A percentile compares a stretch with the other conserved stretches of the same genome.
Conservation (phyloP, 176 grass and related monocot species). For the Metroxylon sagu region DNA sequence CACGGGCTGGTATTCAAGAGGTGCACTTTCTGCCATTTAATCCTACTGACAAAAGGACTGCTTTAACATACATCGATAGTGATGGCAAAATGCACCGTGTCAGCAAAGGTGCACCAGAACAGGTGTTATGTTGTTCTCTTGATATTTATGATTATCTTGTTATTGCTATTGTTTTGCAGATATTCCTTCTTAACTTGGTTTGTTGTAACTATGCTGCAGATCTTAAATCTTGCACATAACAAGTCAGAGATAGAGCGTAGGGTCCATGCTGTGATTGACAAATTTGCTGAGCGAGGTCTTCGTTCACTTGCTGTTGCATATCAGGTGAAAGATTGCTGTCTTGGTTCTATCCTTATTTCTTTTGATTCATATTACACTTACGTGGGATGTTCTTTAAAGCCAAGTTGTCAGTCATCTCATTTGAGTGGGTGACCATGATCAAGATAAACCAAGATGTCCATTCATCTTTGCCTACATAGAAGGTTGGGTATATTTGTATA, state of each 20-base stretch:
- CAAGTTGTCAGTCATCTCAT: no score
- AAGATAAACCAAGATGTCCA: no score
- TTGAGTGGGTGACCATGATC: no score
- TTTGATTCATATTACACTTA: background rate
- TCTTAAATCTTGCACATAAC: slow-evolving; percentile 59
- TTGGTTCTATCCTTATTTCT: background rate
- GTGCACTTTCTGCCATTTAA: slow-evolving; percentile 77
- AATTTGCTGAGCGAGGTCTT: slow-evolving; percentile 78
- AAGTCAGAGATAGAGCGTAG: slow-evolving; percentile 56
- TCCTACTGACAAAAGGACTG: slow-evolving; percentile 75
- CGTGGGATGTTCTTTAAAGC: no score
- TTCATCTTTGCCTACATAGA: no score
- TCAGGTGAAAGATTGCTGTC: slow-evolving; percentile 34
- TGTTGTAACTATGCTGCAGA: slow-evolving; percentile 26
- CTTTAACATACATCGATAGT: slow-evolving; percentile 52
- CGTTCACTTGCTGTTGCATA: slow-evolving; percentile 72
- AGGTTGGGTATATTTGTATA: no score
- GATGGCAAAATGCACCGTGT: slow-evolving; percentile 58
- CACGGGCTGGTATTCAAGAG: slow-evolving; percentile 65
- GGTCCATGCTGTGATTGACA: slow-evolving; percentile 61
- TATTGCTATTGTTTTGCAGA: background rate
- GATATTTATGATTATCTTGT: slow-evolving; percentile 1
- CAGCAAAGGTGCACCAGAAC: slow-evolving; percentile 76
- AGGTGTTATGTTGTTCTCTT: slow-evolving; percentile 36
- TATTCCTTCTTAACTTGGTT: background rate